These are phyloP conservation scores for Rhynchosporium graminicola DNA, from an alignment of 2,329 filamentous ascomycete species.

Conservation along the genomic window DNA sequence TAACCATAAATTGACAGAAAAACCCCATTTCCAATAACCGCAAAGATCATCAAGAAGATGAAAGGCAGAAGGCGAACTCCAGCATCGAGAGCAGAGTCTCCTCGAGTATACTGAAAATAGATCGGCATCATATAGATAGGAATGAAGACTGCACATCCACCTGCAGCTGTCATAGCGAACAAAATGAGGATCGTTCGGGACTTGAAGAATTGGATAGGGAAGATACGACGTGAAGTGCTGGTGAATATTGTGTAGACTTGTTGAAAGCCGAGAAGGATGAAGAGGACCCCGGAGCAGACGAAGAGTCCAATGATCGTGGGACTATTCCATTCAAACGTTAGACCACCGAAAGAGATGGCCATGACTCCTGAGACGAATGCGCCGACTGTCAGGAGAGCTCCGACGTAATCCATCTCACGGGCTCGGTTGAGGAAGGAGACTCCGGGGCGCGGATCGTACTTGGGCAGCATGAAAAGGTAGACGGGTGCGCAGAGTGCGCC, in stretches of 20 bases:
- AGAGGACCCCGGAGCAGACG: constrained; percentile 48
- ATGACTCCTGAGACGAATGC: constrained; percentile 41
- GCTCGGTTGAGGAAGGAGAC: constrained; percentile 30
- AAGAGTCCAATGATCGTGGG: constrained; percentile 39
- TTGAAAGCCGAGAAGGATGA: constrained; percentile 29
- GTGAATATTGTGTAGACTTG: constrained; percentile 39
- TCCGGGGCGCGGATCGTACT: constrained; percentile 25
- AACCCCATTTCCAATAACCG: constrained; percentile 40
- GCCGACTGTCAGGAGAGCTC: constrained; percentile 38
- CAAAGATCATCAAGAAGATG: constrained; percentile 42
- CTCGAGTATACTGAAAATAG: constrained; percentile 53
- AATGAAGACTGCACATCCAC: constrained; percentile 33
- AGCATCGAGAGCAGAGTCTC: constrained; percentile 49
- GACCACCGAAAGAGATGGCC: constrained; percentile 41
- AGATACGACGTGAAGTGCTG: constrained; percentile 33
- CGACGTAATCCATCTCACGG: constrained; percentile 36
- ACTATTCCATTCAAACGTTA: constrained; percentile 38
- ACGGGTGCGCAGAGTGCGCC: constrained; percentile 45
- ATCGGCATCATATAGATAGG: constrained; percentile 47
- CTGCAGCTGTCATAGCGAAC: constrained; percentile 42
- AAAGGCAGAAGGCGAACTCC: constrained; percentile 43
- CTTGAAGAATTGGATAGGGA: constrained; percentile 41
- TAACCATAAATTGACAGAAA: constrained; percentile 42
- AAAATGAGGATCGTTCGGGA: constrained; percentile 43
- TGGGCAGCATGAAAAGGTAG: constrained; percentile 46